A percentile compares a stretch with the other conserved stretches of the same genome.
These are phyloP conservation scores for Sporothrix pseudoabietina DNA, from an alignment of 2,329 filamentous ascomycete species.

Conservation along the genomic window DNA sequence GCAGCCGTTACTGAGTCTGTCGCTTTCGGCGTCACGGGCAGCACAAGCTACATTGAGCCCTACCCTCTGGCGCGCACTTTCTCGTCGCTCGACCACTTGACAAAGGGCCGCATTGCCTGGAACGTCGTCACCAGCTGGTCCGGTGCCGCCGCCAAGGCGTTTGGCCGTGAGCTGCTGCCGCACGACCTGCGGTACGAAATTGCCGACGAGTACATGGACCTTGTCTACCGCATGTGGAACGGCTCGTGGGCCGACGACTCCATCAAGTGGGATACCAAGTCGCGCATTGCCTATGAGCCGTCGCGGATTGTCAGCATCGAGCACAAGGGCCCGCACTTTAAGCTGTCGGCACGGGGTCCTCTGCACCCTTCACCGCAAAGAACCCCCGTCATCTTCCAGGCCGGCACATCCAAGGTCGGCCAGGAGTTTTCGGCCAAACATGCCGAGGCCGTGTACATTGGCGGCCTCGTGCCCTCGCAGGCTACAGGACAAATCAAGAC, in stretches of 20 bases:
- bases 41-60: slow-evolving; percentile 30
- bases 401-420: slow-evolving; percentile 35
- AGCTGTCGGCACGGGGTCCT: background rate
- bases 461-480: slow-evolving; percentile 33
- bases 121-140: slow-evolving; percentile 35
- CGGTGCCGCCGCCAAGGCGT: slow-evolving; percentile 30
- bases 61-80: slow-evolving; percentile 32
- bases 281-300: slow-evolving; percentile 25
- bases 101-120: slow-evolving; percentile 34
- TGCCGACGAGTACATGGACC: slow-evolving; percentile 36
- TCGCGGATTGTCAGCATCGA: slow-evolving; percentile 19
- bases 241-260: slow-evolving; percentile 29
- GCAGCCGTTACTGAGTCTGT: slow-evolving; percentile 34
- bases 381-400: slow-evolving; percentile 37
- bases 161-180: slow-evolving; percentile 32
- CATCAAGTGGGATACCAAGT: slow-evolving; percentile 20
- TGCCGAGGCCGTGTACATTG: slow-evolving; percentile 37
- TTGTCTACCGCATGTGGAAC: slow-evolving; percentile 35
- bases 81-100: slow-evolving; percentile 33
- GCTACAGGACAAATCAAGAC: slow-evolving; percentile 26
- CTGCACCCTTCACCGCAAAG: slow-evolving; percentile 29
- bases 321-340: slow-evolving; percentile 28
- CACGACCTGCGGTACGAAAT: slow-evolving; percentile 37
- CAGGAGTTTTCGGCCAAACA: slow-evolving; percentile 36
- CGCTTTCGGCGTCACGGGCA: slow-evolving; percentile 32